Evolutionary conservation across 202 grass and related monocot species (phyloP).

Genomic region (Schoenoplectus triqueter): DNA sequence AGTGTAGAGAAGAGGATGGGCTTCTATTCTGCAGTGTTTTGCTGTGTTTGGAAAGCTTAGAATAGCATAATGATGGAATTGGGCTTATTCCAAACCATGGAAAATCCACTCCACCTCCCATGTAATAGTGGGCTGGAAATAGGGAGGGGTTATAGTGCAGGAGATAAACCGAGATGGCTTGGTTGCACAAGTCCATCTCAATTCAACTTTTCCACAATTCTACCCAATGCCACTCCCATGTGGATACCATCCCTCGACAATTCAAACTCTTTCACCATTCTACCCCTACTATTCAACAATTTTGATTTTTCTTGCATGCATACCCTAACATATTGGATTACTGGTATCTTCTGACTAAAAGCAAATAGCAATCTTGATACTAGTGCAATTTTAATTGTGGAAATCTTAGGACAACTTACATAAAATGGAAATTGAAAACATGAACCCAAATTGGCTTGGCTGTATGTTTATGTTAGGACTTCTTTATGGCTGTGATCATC

Average conservation of each 20-base stretch:
- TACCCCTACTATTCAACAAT: not conserved
- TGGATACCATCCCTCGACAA: not conserved
- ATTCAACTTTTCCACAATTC: not conserved
- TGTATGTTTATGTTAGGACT: not conserved
- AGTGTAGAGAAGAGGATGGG: not conserved
- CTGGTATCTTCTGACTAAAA: not conserved
- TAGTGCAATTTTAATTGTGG: not conserved
- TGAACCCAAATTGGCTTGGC: not conserved
- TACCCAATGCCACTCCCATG: not conserved
- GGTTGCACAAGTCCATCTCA: not conserved
- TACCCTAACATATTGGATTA: not conserved
- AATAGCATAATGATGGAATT: not conserved
- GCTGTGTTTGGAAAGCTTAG: not conserved
- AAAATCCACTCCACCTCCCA: not conserved
- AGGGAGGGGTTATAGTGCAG: not conserved
- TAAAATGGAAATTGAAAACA: not conserved
- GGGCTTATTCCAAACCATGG: not conserved
- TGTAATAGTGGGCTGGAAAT: not conserved
- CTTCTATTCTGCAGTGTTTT: not conserved
- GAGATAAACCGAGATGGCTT: not conserved
- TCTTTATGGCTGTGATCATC: no score
- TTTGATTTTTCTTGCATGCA: not conserved
- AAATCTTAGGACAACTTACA: not conserved
- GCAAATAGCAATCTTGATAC: not conserved
- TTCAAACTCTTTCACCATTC: not conserved